A percentile compares a stretch with the other conserved stretches of the same genome.
These are phyloP conservation scores for Picochlorum sp. DNA, from an alignment of 139 green algal genomes.

Conservation along the genomic window DNA sequence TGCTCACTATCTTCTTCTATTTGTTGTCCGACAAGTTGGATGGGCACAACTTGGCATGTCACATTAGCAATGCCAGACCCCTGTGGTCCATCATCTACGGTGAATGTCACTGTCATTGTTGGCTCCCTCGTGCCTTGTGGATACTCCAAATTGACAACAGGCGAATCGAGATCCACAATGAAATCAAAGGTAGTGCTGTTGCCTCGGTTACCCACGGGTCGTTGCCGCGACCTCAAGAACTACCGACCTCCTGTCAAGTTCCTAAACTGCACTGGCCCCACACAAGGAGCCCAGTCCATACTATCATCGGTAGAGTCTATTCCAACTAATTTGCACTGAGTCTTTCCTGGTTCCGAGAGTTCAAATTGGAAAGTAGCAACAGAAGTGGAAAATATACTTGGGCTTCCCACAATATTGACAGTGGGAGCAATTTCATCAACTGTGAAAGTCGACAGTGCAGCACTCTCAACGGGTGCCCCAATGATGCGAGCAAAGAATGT, in stretches of 20 bases:
- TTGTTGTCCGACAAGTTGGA: neutral
- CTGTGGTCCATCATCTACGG: slow-evolving; percentile 10
- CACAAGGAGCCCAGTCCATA: slow-evolving; percentile 7
- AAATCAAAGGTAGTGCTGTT: slow-evolving; percentile 1
- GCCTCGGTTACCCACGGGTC: slow-evolving; percentile 30
- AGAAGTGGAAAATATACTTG: neutral
- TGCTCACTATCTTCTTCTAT: neutral
- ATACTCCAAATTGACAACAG: slow-evolving; percentile 8
- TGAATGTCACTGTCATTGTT: slow-evolving; percentile 25
- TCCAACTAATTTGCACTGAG: slow-evolving; percentile 15
- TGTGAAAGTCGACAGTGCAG: slow-evolving; percentile 8
- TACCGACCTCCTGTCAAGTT: slow-evolving; percentile 31
- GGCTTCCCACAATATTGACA: slow-evolving; percentile 7
- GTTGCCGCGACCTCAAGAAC: slow-evolving; percentile 7
- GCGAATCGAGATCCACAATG: slow-evolving; percentile 16
- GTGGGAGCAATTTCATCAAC: slow-evolving; percentile 26
- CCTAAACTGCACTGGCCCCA: slow-evolving; percentile 4
- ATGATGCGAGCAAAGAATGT: slow-evolving; percentile 6
- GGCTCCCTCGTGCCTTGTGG: slow-evolving; percentile 7
- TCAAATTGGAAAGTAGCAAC: slow-evolving; percentile 9
- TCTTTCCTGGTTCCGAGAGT: slow-evolving; percentile 14
- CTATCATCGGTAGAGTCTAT: neutral
- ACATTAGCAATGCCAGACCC: slow-evolving; percentile 22
- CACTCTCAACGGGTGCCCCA: neutral
- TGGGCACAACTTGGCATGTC: slow-evolving; percentile 19